A percentile compares a stretch with the other conserved stretches of the same genome.
phyloP scores from a whole-genome alignment of 2,329 filamentous ascomycete genomes.

The Phialocephala subalpina region DNA sequence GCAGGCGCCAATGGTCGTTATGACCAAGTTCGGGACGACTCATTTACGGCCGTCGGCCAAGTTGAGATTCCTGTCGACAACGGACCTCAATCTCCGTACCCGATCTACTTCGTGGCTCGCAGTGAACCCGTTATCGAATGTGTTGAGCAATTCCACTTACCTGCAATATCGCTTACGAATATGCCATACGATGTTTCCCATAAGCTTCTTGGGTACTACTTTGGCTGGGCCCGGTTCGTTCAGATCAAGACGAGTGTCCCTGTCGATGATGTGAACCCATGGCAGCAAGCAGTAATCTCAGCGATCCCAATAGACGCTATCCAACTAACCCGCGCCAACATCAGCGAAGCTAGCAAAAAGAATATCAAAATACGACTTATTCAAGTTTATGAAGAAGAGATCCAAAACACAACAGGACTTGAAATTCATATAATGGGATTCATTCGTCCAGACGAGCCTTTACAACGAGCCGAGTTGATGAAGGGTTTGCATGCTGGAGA shows the following conservation, averaged over 20 bases:
- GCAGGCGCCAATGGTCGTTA: constrained; percentile 48
- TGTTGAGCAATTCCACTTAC: constrained; percentile 51
- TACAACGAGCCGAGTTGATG: constrained; percentile 52
- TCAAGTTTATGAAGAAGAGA: constrained; percentile 54
- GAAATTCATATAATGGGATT: constrained; percentile 68
- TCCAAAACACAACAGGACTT: constrained; percentile 54
- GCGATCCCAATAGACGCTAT: constrained; percentile 58
- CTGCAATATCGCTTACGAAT: constrained; percentile 61
- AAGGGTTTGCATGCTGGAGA: constrained; percentile 52
- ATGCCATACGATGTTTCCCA: constrained; percentile 61
- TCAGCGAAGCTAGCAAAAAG: constrained; percentile 55
- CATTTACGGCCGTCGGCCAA: constrained; percentile 48
- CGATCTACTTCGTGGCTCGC: constrained; percentile 58
- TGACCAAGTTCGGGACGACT: constrained; percentile 43
- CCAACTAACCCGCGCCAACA: constrained; percentile 26
- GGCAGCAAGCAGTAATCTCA: constrained; percentile 67
- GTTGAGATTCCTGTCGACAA: constrained; percentile 47
- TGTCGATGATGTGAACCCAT: constrained; percentile 48
- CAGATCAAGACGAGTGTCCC: constrained; percentile 42
- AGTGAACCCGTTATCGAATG: constrained; percentile 50
- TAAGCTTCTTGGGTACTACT: constrained; percentile 67
- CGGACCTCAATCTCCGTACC: constrained; percentile 62
- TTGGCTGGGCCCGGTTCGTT: constrained; percentile 66
- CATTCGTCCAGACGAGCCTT: constrained; percentile 52
- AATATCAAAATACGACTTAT: constrained; percentile 63